Conservation (phyloP, 2,329 filamentous ascomycete species). For the Zymoseptoria tritici region DNA sequence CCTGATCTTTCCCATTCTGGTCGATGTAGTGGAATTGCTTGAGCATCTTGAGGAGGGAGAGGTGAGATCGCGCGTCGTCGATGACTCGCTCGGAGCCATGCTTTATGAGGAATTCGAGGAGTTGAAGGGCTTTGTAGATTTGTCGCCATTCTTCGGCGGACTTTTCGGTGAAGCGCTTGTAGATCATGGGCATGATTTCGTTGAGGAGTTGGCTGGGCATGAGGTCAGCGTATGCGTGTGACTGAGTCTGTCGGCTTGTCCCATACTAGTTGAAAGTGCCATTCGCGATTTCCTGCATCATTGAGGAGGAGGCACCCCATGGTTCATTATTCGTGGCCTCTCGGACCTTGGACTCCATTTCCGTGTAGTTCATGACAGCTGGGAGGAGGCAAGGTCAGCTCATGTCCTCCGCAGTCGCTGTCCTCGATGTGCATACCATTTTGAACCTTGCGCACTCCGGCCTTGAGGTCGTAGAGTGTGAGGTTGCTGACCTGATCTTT, state of each 20-base stretch:
- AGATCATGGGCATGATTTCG: slow-evolving; percentile 99
- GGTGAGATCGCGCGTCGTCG: slow-evolving; percentile 89
- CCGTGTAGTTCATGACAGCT: slow-evolving; percentile 98
- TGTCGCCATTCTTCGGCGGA: slow-evolving; percentile 97
- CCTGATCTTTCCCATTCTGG: slow-evolving; percentile 94
- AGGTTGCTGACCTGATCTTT: slow-evolving; percentile 86
- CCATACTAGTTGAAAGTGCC: slow-evolving; percentile 95
- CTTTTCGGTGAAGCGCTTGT: slow-evolving; percentile 98
- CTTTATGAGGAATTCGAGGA: slow-evolving; percentile 95
- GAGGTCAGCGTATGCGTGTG: slow-evolving; percentile 1
- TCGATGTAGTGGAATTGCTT: slow-evolving; percentile 97
- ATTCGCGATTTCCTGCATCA: slow-evolving; percentile 98
- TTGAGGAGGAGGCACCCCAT: slow-evolving; percentile 75
- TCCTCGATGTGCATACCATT: slow-evolving; percentile 62
- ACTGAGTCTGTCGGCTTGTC: neutral
- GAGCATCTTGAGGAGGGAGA: slow-evolving; percentile 95
- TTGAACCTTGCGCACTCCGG: slow-evolving; percentile 87
- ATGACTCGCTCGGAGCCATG: slow-evolving; percentile 96
- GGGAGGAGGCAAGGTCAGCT: slow-evolving; percentile 5
- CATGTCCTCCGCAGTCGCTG: neutral
- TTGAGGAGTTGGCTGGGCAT: slow-evolving; percentile 76
- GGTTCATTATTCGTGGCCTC: slow-evolving; percentile 99
- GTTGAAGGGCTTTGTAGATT: slow-evolving; percentile 93
- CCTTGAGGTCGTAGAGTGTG: slow-evolving; percentile 91
- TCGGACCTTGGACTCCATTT: slow-evolving; percentile 80